These are phyloP conservation scores for Sphagnum magellanicum DNA, from an alignment of 228 moss, liverwort and hornwort genomes.

Conservation along the genomic window DNA sequence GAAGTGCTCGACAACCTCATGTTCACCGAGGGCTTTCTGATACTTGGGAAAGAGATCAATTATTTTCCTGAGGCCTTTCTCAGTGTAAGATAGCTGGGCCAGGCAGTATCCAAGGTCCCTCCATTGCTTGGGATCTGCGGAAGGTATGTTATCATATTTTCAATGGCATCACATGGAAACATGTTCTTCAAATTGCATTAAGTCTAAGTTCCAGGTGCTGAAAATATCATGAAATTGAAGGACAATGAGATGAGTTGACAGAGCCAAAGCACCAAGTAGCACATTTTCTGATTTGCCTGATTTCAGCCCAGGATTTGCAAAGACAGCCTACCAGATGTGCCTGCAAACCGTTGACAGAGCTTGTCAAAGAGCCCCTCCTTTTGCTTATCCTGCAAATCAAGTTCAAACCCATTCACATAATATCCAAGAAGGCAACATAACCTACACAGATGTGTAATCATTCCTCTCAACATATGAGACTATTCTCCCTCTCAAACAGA, in stretches of 20 bases:
- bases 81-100: slow-evolving; percentile 68
- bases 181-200: background rate
- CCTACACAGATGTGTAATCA: too few species aligned
- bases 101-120: slow-evolving; percentile 84
- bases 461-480: too few species aligned
- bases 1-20: slow-evolving; percentile 76
- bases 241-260: background rate
- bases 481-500: too few species aligned
- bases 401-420: too few species aligned
- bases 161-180: background rate
- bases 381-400: slow-evolving; percentile 70
- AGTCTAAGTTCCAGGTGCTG: too few species aligned
- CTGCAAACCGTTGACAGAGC: slow-evolving; percentile 82
- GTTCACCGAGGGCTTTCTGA: slow-evolving; percentile 78
- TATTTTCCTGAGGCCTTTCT: slow-evolving; percentile 72
- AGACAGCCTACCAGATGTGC: slow-evolving; percentile 58
- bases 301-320: too few species aligned
- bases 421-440: too few species aligned
- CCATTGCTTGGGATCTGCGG: slow-evolving; percentile 79
- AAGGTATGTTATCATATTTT: background rate
- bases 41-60: slow-evolving; percentile 74
- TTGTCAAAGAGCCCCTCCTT: slow-evolving; percentile 93
- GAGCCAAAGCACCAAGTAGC: background rate
- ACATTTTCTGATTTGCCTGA: background rate
- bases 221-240: too few species aligned